Conservation (phyloP, 768 basidiomycete species). For the Pulveroboletus ravenelii region DNA sequence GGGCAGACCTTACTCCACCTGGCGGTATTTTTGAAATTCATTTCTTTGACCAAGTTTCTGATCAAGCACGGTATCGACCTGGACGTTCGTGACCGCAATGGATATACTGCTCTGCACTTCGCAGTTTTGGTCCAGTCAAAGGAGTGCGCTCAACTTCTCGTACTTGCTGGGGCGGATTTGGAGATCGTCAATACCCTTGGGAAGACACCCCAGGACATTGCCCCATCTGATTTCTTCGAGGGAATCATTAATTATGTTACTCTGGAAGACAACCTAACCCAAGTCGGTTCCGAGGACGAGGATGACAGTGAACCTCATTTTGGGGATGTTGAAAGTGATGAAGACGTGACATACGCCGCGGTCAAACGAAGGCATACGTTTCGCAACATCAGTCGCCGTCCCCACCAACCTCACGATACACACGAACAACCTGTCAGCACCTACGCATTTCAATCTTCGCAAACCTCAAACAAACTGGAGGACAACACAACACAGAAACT, state of each 20-base stretch:
- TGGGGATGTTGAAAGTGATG: constrained; percentile 69
- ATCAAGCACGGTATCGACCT: constrained; percentile 68
- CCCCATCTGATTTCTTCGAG: constrained; percentile 42
- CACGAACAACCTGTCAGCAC: constrained; percentile 10
- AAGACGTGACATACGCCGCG: constrained; percentile 36
- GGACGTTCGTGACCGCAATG: constrained; percentile 84
- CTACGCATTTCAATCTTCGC: neutral
- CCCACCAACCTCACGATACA: constrained; percentile 12
- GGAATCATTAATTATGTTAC: constrained; percentile 24
- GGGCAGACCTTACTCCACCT: constrained; percentile 91
- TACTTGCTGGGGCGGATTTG: constrained; percentile 76
- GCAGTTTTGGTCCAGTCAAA: constrained; percentile 64
- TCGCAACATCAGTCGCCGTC: constrained; percentile 33
- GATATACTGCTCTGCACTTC: constrained; percentile 86
- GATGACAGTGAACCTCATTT: constrained; percentile 60
- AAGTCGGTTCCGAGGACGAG: constrained; percentile 26
- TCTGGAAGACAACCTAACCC: constrained; percentile 23
- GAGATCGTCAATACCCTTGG: constrained; percentile 72
- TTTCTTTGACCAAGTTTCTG: constrained; percentile 65
- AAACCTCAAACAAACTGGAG: constrained; percentile 4
- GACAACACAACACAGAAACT: constrained; percentile 21
- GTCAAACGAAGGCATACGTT: constrained; percentile 29
- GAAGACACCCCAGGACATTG: constrained; percentile 63
- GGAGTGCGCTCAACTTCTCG: constrained; percentile 59
- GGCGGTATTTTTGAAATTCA: constrained; percentile 74